Base-by-base conservation (phyloP, 768 basidiomycete genomes). In the Mycena indigotica region DNA sequence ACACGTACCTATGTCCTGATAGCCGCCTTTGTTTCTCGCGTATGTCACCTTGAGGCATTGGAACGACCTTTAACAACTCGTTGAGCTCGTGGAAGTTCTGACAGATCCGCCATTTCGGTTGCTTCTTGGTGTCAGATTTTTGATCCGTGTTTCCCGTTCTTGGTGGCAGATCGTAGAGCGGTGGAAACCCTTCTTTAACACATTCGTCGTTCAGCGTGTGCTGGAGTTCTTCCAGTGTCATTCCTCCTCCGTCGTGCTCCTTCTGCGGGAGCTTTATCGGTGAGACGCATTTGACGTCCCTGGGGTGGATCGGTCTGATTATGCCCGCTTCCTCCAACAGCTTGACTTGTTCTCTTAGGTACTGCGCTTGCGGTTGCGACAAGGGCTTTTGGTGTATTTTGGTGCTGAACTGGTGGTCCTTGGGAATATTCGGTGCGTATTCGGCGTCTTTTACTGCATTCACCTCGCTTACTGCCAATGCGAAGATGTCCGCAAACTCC, bases 401-500 rank as follows among this genome's bases (percentile, higher is more conserved):
- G 3, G 41, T 72, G 0, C 56, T 53, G 56, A 80, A 75, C 12
- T 6, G 64, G 0, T 62, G 52, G 2, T 62, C 67, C 6, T 56
- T 41, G 0, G 70, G 69, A 1, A 80, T 65, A 51, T 70, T 60
- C 3, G 80, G 65, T 3, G 50, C 54, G 62, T 79, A 76, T 4
- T 62, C 59, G 4, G 66, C 68, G 2, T 69, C 71, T 6, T 65
- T 49, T 0, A 78, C 70, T 0, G 63, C 57, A 0, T 49, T 48
- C 1, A 80, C 77, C 56, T 81, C 75, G n/a, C 66, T 63, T 3
- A 78, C 56, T 0, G 69, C 69, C 3, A 77, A 56, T 1, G 75
- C 74, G 56, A 78, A 81, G 28, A 67, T 58, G 56, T 79, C 76
- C 0, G 78, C 74, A 50, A 62, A 75, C 51, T 73, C 58, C 0